phyloP scores from a whole-genome alignment of 2,329 filamentous ascomycete species.

The Geosmithia putterillii region DNA sequence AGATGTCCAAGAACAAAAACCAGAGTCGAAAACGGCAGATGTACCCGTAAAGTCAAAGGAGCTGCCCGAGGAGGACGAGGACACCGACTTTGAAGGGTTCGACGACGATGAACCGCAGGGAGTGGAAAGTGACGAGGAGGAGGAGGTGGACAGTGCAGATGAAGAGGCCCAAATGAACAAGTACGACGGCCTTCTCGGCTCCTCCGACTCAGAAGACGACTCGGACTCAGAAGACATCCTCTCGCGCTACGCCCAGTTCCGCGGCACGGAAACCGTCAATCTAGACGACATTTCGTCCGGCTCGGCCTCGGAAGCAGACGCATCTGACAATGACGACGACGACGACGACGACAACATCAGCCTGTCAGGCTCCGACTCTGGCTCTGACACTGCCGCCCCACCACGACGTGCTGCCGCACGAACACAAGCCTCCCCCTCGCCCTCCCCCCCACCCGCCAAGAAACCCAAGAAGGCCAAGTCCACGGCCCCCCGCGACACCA shows the following conservation, averaged over 20 bases:
- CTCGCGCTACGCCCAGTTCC: slow-evolving; percentile 15
- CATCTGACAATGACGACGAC: slow-evolving; percentile 4
- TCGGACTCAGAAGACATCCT: slow-evolving; percentile 20
- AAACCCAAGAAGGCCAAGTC: slow-evolving; percentile 7
- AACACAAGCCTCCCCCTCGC: slow-evolving; percentile 14
- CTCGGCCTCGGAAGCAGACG: slow-evolving; percentile 10
- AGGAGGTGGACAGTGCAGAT: slow-evolving; percentile 8
- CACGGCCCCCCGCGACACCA: slow-evolving; percentile 28
- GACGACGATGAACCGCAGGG: slow-evolving; percentile 13
- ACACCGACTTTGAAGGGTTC: slow-evolving; percentile 24
- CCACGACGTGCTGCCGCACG: too few species aligned
- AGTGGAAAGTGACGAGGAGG: slow-evolving; percentile 13
- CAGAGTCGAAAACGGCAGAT: slow-evolving; percentile 6
- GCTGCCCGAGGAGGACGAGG: slow-evolving; percentile 12
- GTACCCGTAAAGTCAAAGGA: slow-evolving; percentile 5
- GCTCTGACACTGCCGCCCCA: slow-evolving; percentile 12
- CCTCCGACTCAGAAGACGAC: slow-evolving; percentile 8
- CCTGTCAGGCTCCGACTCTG: too few species aligned
- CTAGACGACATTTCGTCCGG: slow-evolving; percentile 27
- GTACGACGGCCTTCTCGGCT: slow-evolving; percentile 29
- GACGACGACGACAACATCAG: too few species aligned
- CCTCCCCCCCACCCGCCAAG: slow-evolving; percentile 15
- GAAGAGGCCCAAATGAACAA: slow-evolving; percentile 13
- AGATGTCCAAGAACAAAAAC: not conserved
- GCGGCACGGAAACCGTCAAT: slow-evolving; percentile 20